Percentiles rank a stretch among this genome's conserved stretches.
These are phyloP conservation scores for Diutina pseudorugosa DNA, from an alignment of 1,139 yeast genomes.

Conservation along the genomic window DNA sequence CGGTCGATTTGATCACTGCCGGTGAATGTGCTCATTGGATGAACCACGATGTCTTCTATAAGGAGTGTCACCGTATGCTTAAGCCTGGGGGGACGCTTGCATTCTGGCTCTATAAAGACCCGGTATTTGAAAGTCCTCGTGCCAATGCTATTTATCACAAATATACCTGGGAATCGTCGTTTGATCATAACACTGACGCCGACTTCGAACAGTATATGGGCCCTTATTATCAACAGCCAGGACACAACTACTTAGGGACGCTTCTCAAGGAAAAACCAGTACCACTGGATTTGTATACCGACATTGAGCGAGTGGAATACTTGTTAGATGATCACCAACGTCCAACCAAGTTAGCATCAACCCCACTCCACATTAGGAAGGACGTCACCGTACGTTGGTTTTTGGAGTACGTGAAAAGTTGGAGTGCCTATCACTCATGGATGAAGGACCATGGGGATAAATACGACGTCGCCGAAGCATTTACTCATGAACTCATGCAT, in stretches of 20 bases:
- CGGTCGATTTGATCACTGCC: slow-evolving; percentile 52
- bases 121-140: slow-evolving; percentile 32
- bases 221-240: slow-evolving; percentile 67
- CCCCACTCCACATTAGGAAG: slow-evolving; percentile 28
- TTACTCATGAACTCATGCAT: not conserved
- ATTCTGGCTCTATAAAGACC: slow-evolving; percentile 73
- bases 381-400: slow-evolving; percentile 31
- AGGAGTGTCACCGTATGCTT: slow-evolving; percentile 36
- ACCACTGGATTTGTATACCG: slow-evolving; percentile 25
- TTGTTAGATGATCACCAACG: slow-evolving; percentile 16
- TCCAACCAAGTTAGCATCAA: slow-evolving; percentile 10
- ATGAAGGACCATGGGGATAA: slow-evolving; percentile 21
- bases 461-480: slow-evolving; percentile 2
- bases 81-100: slow-evolving; percentile 55
- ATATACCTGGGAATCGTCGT: slow-evolving; percentile 25
- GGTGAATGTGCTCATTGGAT: slow-evolving; percentile 83
- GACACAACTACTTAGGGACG: slow-evolving; percentile 38
- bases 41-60: slow-evolving; percentile 39
- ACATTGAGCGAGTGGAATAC: slow-evolving; percentile 27
- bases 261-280: slow-evolving; percentile 30
- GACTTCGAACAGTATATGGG: slow-evolving; percentile 39
- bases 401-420: slow-evolving; percentile 42
- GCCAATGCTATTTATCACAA: slow-evolving; percentile 29
- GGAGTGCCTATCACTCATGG: slow-evolving; percentile 69
- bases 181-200: slow-evolving; percentile 18